Percentiles rank a stretch among this genome's conserved stretches.
phyloP scores from a whole-genome alignment of 1,139 yeast genomes.

The Protomyces macrosporus region DNA sequence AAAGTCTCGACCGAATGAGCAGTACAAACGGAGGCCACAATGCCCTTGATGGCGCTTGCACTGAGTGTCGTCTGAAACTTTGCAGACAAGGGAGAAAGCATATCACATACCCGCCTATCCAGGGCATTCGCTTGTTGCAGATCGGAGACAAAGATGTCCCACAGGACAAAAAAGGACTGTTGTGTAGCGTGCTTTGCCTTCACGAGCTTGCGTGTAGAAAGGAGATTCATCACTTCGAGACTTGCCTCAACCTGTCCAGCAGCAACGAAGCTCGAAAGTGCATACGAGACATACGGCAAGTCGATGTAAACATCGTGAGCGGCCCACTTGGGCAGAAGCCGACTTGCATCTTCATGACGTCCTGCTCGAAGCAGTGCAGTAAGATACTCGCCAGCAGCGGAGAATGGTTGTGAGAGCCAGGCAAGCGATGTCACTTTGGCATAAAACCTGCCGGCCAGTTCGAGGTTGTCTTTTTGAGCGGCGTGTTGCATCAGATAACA shows the following conservation, averaged over 20 bases:
- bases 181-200: not conserved
- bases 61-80: too few relatives aligned
- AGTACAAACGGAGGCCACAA: too few relatives aligned
- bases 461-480: not conserved
- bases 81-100: too few relatives aligned
- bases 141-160: not conserved
- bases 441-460: not conserved
- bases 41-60: too few relatives aligned
- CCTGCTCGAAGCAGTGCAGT: conserved; percentile 1
- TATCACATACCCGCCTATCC: not conserved
- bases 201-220: not conserved
- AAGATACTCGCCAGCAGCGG: conserved; percentile 2
- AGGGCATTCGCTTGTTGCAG: not conserved
- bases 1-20: too few relatives aligned
- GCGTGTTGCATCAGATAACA: not conserved
- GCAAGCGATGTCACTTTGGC: not conserved
- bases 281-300: not conserved
- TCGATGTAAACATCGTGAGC: not conserved
- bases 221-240: not conserved
- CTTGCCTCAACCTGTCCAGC: conserved; percentile 9
- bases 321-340: not conserved
- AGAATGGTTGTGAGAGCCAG: not conserved
- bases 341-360: not conserved
- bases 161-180: not conserved
- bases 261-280: not conserved